Percentiles rank a stretch among this genome's conserved stretches.
Conservation (phyloP, 768 basidiomycete species). For the Bullera alba region DNA sequence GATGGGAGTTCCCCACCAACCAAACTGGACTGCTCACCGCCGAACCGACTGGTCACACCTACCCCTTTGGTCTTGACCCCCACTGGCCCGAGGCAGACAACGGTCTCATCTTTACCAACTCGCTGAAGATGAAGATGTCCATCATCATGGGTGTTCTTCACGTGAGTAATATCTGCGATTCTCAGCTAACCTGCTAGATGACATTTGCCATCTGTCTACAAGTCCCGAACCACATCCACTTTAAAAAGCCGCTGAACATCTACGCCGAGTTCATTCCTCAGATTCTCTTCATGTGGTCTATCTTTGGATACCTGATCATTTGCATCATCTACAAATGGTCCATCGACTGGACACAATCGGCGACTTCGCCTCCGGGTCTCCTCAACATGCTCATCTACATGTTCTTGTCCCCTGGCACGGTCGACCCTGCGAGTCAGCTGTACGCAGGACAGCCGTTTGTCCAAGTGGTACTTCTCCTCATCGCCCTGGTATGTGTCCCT, state of each 20-base stretch:
- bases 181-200: slow-evolving; percentile 59
- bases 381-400: slow-evolving; percentile 79
- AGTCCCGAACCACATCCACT: slow-evolving; percentile 88
- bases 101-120: slow-evolving; percentile 86
- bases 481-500: slow-evolving; percentile 83
- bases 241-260: slow-evolving; percentile 78
- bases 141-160: slow-evolving; percentile 93
- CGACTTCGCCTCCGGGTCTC: slow-evolving; percentile 72
- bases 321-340: slow-evolving; percentile 98
- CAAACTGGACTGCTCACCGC: slow-evolving; percentile 53
- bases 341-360: slow-evolving; percentile 73
- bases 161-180: slow-evolving; percentile 52
- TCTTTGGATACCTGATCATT: slow-evolving; percentile 90
- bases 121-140: slow-evolving; percentile 99
- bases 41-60: slow-evolving; percentile 60
- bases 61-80: slow-evolving; percentile 91
- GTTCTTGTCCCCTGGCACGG: slow-evolving; percentile 83
- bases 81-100: slow-evolving; percentile 93
- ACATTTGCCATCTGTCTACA: slow-evolving; percentile 95
- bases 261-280: slow-evolving; percentile 95
- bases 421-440: slow-evolving; percentile 62
- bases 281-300: slow-evolving; percentile 92
- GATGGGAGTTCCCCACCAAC: slow-evolving; percentile 69
- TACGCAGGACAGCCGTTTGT: slow-evolving; percentile 82
- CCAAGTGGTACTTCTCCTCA: slow-evolving; percentile 67